Base-by-base conservation (phyloP, 2,329 filamentous ascomycete genomes). In the Colletotrichum musicola region DNA sequence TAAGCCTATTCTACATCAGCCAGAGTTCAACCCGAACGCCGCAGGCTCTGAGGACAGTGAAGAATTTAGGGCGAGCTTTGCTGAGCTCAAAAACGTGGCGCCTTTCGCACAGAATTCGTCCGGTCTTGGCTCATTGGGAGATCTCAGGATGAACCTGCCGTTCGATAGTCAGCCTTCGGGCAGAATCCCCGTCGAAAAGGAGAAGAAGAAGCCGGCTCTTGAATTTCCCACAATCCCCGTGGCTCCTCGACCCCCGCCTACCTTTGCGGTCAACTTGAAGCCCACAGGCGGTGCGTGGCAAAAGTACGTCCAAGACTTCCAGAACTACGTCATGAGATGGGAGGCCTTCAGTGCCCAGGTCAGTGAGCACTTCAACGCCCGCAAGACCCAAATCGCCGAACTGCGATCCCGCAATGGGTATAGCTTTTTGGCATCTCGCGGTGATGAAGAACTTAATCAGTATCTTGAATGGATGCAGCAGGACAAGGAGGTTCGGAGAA, bases 391-490 rank as follows among this genome's bases (percentile, higher is more conserved):
- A 42, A 80, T 84, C 40, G 76, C 77, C 20, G 73, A 75, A 30
- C 78, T 78, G 25, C 79, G 82, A 68, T 73, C 77, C 49, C 74
- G 80, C 20, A 83, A 84, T 60, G 85, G 83, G 12, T 79, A 81
- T 47, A 74, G 73, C 1, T 89, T 86, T 77, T 75, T 88, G 18
- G 79, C 80, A 35, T 73, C 78, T 9, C 75, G 77, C 1, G 77
- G 84, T 25, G 80, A 85, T 46, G 71, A 73, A 1, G 88, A 86
- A 0, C 82, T 90, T 25, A 76, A 81, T 16, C 84, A 86, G 63
- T 94, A 94, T 75, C 77, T 88, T 66, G 80, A 80, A 44, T 88
- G 87, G 75, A 79, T 91, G 63, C 85, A 87, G 71, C 88, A 93
- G 77, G 92, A 94, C 74, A 85, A 89, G 71, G 81, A 83, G 55